Evolutionary conservation across 345 rosid species (phyloP).

Genomic region (Eucalyptus pumila): DNA sequence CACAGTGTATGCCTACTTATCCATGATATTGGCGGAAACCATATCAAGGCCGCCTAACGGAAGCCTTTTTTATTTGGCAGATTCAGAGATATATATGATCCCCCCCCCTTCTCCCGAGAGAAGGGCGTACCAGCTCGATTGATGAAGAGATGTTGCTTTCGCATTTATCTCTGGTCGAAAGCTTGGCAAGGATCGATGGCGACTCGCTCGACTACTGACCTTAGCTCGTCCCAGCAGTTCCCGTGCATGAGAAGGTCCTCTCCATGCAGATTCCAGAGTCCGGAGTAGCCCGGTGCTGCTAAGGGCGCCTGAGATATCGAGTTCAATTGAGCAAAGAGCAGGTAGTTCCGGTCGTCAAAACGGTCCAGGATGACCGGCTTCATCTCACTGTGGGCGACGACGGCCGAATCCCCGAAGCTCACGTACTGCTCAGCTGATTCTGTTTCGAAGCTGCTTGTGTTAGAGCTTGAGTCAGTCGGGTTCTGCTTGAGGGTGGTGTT

Average conservation of each 20-base stretch:
- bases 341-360: conserved; percentile 5
- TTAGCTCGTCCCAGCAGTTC: conserved; percentile 69
- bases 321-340: not conserved
- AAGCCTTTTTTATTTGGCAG: not conserved
- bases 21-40: not conserved
- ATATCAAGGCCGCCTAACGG: not conserved
- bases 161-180: not conserved
- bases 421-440: conserved; percentile 15
- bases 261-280: conserved; percentile 18
- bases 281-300: conserved; percentile 1
- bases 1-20: not conserved
- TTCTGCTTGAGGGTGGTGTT: not conserved
- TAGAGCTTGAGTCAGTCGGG: conserved; percentile 23
- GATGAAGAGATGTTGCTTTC: not conserved
- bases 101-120: not conserved
- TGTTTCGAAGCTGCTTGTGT: conserved; percentile 46
- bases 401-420: conserved; percentile 14
- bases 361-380: conserved; percentile 2
- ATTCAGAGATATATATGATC: not conserved
- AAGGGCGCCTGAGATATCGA: conserved; percentile 2
- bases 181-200: not conserved
- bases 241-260: conserved; percentile 30
- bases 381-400: not conserved
- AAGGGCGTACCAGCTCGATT: not conserved
- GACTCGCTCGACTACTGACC: conserved; percentile 38